Evolutionary conservation across 2,329 filamentous ascomycete genomes (phyloP), one percentile per base, ranked within the genome.

Genomic region (Esteya vermicola): DNA sequence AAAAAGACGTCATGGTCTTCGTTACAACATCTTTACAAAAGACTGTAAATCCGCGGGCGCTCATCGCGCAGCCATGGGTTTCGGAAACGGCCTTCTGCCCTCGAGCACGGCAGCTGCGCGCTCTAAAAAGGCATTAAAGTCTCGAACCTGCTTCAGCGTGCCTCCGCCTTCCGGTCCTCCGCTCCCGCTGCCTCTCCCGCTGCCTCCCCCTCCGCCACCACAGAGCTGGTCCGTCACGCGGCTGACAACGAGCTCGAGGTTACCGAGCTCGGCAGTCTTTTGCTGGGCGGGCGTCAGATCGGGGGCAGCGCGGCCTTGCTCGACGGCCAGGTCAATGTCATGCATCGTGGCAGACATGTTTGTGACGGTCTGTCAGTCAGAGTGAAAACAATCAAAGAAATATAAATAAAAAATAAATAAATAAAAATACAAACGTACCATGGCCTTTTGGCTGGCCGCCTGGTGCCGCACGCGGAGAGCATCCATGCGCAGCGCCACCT

Each of bases 91-190:
- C 20, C 18, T 25, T 12, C 39, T 30, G 14, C 50, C 47, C 53
- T 78, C 75, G 33, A 81, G 57, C 25, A 67, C 70, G 23, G 62
- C 54, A 3, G 74, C 75, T 6, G 72, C 65, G 19, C 76, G 64
- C 52, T 80, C 76, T 36, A 81, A 57, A 46, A 80, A 75, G 25
- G 64, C 65, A 47, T 80, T 81, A 50, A 80, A 80, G 36, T 73
- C 67, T 44, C 59, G 67, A 40, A 80, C 65, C 51, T 74, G 68
- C 43, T 61, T 64, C 46, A 80, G 57, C 5, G 68, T 56, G 3
- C 66, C 33, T 20, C 20, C 16, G 4, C 66, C 32, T 18, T n/a
- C n/a, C 12, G 14, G 9, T 6, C 53, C 52, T 21, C 71, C 70
- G 2, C 61, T 60, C 9, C 61, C 59, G 38, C n/a, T n/a, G n/a